Evolutionary conservation across 805 yeast species (phyloP).

Genomic region (Peterozyma toletana): DNA sequence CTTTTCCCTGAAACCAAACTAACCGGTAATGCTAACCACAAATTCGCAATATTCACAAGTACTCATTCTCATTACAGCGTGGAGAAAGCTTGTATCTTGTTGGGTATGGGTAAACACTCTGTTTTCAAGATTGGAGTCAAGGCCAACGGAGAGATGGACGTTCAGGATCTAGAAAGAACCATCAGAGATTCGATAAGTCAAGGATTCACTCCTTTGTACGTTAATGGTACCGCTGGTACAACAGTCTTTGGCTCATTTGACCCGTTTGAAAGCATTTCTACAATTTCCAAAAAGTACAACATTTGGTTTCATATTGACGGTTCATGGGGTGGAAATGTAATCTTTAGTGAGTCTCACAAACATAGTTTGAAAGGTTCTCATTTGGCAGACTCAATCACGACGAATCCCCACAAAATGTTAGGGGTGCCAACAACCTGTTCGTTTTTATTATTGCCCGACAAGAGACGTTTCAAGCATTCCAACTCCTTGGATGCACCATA

Average conservation of each 20-base stretch:
- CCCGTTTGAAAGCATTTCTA: slow-evolving; percentile 48
- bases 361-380: slow-evolving; percentile 50
- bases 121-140: slow-evolving; percentile 60
- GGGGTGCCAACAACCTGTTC: slow-evolving; percentile 82
- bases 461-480: slow-evolving; percentile 55
- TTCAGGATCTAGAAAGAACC: slow-evolving; percentile 33
- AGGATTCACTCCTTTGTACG: slow-evolving; percentile 69
- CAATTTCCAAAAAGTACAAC: slow-evolving; percentile 43
- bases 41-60: slow-evolving; percentile 66
- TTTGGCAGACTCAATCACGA: slow-evolving; percentile 67
- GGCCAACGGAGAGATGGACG: slow-evolving; percentile 49
- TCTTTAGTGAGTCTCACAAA: slow-evolving; percentile 47
- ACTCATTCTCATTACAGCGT: slow-evolving; percentile 75
- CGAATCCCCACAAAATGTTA: slow-evolving; percentile 81
- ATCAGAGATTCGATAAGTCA: slow-evolving; percentile 33
- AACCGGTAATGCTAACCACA: slow-evolving; percentile 43
- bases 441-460: slow-evolving; percentile 67
- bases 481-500: slow-evolving; percentile 78
- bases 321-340: slow-evolving; percentile 85
- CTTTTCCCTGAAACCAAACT: slow-evolving; percentile 63
- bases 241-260: slow-evolving; percentile 85
- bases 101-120: slow-evolving; percentile 59
- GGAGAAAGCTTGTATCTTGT: slow-evolving; percentile 70
- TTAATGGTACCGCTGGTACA: slow-evolving; percentile 84
- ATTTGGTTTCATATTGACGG: slow-evolving; percentile 84